Evolutionary conservation across 768 basidiomycete genomes (phyloP), one percentile per base, ranked within the genome.

Genomic region (Podaxis sp.): DNA sequence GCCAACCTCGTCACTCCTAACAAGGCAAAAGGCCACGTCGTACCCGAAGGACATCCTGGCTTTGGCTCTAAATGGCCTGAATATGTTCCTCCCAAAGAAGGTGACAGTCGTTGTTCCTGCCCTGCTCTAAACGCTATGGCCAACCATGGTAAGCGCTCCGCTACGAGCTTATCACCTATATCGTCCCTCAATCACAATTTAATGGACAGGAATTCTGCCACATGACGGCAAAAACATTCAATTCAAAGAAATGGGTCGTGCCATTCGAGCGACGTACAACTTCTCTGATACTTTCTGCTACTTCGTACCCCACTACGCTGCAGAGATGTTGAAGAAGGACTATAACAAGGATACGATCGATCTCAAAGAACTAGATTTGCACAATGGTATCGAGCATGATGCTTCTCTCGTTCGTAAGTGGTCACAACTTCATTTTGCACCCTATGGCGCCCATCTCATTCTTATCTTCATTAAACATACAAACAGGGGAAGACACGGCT

Each of bases 41-140:
- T 83, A 0, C 84, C 83, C 1, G 72, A 74, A 28, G 86, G 86
- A 0, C 74, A 80, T 58, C 82, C 84, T 1, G 89, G 88, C 0
- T 80, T 75, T 55, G 83, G 78, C 36, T 87, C 89, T 0, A 69
- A 78, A 51, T 93, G 90, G 90, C 89, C 90, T 0, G 84, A 87
- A 68, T 91, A 81, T 68, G 73, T 79, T 1, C 72, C 86, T 2
- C 82, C 89, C 8, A 74, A 72, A 61, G 79, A 85, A 7, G 84
- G 83, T 0, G 90, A 92, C 66, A 91, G 90, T 67, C 78, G 91
- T 2, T 84, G 84, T 63, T 83, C 87, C 1, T 93, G 91, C 65
- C 91, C 91, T 1, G 90, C 83, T 12, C 71, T 93, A 62, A 93
- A 94, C 66, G 87, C 89, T 0, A 77, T 94, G 83, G 90, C 91